Base-by-base conservation (phyloP, 2,329 filamentous ascomycete species). In the Monosporascus cannonballus region DNA sequence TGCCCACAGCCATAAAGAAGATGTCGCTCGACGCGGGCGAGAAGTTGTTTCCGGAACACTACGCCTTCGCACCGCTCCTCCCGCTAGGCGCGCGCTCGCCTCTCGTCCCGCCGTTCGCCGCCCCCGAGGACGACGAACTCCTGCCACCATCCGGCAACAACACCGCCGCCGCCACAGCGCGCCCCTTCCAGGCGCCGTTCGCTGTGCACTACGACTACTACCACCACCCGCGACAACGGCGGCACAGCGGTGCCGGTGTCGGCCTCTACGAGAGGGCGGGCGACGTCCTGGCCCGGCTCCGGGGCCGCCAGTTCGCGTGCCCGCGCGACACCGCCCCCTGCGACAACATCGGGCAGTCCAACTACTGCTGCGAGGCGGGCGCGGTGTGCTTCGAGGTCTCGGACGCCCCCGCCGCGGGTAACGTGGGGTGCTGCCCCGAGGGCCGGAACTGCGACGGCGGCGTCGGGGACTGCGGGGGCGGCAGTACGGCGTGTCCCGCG, bases 1-100 rank as follows among this genome's bases (percentile, higher is more conserved):
- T 64, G 49, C 61, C 86, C 0, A 78, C 80, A 1, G 87, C 81
- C 1, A 76, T 92, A 51, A 81, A 80, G 64, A 91, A 91, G 65
- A 89, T 92, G 81, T 76, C 82, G 47, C 76, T 76, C 5, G 84
- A 90, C 64, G 79, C 83, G 48, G 81, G 81, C 54, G 86, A 89
- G 65, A 94, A 90, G 76, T 86, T 93, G 65, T 81, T 85, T 59
- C 73, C 85, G 52, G 79, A 88, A 45, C 86, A 90, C 67, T 85
- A 76, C 59, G 76, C 73, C 57, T 82, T 81, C 60, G 64, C 63
- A 2, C 56, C 60, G 55, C 67, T 14, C 54, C 67, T 25, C 63
- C 67, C 42, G 63, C 65, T 45, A 54, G 64, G 14, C 65, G 69
- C 9, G 65, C 64, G 7, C 62, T 66, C 39, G 61, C 62, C n/a